Percentiles rank a stretch among this genome's conserved stretches.
Evolutionary conservation across 2,329 filamentous ascomycete species (phyloP).

Genomic region (Sordariomycetes sp.): DNA sequence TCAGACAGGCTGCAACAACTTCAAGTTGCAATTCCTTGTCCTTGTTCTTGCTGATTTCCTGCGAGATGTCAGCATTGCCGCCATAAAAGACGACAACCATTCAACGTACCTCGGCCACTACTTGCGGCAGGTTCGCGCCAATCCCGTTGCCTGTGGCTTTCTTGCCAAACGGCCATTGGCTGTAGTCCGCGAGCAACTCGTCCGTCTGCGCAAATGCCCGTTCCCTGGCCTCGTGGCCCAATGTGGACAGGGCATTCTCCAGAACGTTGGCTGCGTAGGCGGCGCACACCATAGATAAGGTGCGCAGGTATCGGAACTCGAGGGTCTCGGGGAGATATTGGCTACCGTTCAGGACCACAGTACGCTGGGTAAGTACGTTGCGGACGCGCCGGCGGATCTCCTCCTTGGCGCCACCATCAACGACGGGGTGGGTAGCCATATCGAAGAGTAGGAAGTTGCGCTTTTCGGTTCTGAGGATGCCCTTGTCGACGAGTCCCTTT

Average conservation of each 20-base stretch:
- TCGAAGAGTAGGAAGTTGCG: slow-evolving; percentile 99
- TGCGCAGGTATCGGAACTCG: slow-evolving; percentile 88
- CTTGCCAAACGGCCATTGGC: slow-evolving; percentile 91
- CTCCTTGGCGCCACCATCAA: slow-evolving; percentile 93
- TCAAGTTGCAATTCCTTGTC: slow-evolving; percentile 95
- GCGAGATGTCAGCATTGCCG: slow-evolving; percentile 2
- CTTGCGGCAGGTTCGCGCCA: slow-evolving; percentile 83
- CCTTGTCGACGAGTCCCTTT: slow-evolving; percentile 97
- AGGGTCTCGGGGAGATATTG: slow-evolving; percentile 90
- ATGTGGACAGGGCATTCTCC: slow-evolving; percentile 89
- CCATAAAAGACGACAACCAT: not conserved
- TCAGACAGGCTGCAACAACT: slow-evolving; percentile 92
- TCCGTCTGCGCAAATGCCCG: slow-evolving; percentile 95
- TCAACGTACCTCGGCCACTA: slow-evolving; percentile 58
- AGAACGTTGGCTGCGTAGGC: slow-evolving; percentile 97
- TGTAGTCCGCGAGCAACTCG: slow-evolving; percentile 90
- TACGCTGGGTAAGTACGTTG: slow-evolving; percentile 86
- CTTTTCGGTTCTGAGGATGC: slow-evolving; percentile 96
- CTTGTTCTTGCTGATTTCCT: slow-evolving; percentile 76
- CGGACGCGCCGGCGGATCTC: slow-evolving; percentile 90
- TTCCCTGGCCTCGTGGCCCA: slow-evolving; percentile 90
- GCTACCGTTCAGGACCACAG: slow-evolving; percentile 76
- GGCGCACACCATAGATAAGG: slow-evolving; percentile 92
- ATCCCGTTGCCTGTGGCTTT: slow-evolving; percentile 74
- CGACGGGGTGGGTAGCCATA: slow-evolving; percentile 98